These are phyloP conservation scores for Alternaria sp. DNA, from an alignment of 2,329 filamentous ascomycete species.

Conservation along the genomic window DNA sequence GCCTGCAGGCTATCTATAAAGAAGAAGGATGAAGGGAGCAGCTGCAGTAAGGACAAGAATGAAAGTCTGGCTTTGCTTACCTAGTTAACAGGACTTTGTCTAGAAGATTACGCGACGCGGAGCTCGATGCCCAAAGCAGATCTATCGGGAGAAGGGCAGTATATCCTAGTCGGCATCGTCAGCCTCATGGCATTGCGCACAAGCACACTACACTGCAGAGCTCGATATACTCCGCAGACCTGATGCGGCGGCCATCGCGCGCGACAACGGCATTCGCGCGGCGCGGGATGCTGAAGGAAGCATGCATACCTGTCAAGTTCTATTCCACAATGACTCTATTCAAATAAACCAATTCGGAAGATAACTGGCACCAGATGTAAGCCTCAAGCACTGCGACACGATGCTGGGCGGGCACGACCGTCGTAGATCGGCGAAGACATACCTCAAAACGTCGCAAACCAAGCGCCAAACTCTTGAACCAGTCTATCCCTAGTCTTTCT, in stretches of 20 bases:
- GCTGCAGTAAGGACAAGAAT: slow-evolving; percentile 6
- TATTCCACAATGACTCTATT: slow-evolving; percentile 41
- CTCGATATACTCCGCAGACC: slow-evolving; percentile 1
- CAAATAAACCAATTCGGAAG: slow-evolving; percentile 37
- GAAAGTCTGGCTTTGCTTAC: slow-evolving; percentile 39
- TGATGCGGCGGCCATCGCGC: neutral
- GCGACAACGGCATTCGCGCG: slow-evolving; percentile 4
- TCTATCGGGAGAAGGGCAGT: slow-evolving; percentile 44
- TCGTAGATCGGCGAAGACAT: slow-evolving; percentile 28
- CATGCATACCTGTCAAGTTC: slow-evolving; percentile 40
- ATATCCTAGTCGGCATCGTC: slow-evolving; percentile 34
- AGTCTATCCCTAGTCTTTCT: slow-evolving; percentile 55
- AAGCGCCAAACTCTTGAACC: slow-evolving; percentile 54
- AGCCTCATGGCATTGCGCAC: slow-evolving; percentile 4
- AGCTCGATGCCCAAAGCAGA: slow-evolving; percentile 42
- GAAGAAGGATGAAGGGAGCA: neutral
- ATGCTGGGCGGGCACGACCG: slow-evolving; percentile 12
- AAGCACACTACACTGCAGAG: neutral
- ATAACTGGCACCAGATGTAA: slow-evolving; percentile 40
- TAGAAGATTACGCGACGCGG: slow-evolving; percentile 38
- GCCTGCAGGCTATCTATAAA: neutral
- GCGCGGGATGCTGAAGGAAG: slow-evolving; percentile 5
- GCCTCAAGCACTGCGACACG: slow-evolving; percentile 22
- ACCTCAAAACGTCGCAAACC: slow-evolving; percentile 48
- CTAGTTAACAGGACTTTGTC: slow-evolving; percentile 37